Conservation (phyloP, 495 filamentous ascomycete species). For the Aspergillus nanangensis region DNA sequence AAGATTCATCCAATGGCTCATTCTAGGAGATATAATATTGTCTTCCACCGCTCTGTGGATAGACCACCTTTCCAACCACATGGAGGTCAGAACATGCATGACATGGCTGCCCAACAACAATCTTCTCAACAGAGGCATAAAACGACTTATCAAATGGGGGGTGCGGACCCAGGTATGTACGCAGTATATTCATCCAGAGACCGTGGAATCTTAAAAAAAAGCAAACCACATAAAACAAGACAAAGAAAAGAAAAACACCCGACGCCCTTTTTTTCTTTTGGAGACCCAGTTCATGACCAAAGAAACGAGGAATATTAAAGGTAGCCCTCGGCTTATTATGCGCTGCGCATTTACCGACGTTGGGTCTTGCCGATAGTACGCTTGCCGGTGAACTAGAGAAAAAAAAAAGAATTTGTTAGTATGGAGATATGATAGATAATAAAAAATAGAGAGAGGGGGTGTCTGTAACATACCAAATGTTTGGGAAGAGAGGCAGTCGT, state of each 20-base stretch:
- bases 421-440: conserved; percentile 4
- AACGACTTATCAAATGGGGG: not conserved
- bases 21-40: too few species aligned
- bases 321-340: conserved; percentile 27
- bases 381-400: conserved; percentile 55
- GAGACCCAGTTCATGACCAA: conserved; percentile 20
- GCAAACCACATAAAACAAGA: not conserved
- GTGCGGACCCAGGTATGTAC: not conserved
- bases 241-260: conserved; percentile 2
- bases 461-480: conserved; percentile 79
- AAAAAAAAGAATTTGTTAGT: too few species aligned
- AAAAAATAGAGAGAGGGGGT: not conserved
- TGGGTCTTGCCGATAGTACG: conserved; percentile 56
- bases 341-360: conserved; percentile 39
- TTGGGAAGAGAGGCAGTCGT: conserved; percentile 75
- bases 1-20: not conserved
- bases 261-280: conserved; percentile 17
- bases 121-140: not conserved
- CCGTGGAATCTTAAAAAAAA: not conserved
- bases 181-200: not conserved
- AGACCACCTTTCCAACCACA: not conserved
- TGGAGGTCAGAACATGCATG: too few species aligned
- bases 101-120: too few species aligned
- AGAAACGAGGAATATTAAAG: conserved; percentile 30
- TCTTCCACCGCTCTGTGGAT: too few species aligned